These are phyloP conservation scores for Malus sylvestris DNA, from an alignment of 306 rosid species.

Conservation along the genomic window DNA sequence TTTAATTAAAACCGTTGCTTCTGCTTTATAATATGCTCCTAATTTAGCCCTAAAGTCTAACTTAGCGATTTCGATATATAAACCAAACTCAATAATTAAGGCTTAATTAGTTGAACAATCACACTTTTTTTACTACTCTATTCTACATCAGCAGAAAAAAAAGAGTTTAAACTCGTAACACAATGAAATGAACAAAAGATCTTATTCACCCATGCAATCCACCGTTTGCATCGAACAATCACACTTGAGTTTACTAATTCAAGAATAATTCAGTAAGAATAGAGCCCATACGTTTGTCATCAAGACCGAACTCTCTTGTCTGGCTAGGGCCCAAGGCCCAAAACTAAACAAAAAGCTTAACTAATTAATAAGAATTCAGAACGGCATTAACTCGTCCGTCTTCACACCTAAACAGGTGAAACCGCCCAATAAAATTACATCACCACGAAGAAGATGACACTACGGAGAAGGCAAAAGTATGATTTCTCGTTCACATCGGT, in stretches of 20 bases:
- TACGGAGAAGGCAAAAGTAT: constrained; percentile 37
- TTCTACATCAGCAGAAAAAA: no score
- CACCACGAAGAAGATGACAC: constrained; percentile 15
- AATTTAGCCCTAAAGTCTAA: background rate
- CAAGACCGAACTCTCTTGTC: no score
- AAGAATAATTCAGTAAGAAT: no score
- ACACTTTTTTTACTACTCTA: background rate
- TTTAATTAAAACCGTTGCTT: background rate
- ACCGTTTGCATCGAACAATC: background rate
- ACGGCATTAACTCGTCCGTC: no score
- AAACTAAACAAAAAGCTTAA: no score
- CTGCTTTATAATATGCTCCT: background rate
- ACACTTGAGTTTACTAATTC: no score
- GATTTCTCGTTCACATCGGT: constrained; percentile 68
- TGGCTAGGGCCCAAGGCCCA: no score
- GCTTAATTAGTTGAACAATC: background rate
- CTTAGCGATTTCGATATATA: background rate
- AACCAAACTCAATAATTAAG: background rate
- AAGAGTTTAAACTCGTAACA: no score
- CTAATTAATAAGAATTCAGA: no score
- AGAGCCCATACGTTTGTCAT: no score
- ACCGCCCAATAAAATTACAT: background rate
- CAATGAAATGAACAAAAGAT: no score
- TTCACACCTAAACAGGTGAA: background rate
- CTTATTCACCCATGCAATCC: background rate